These are phyloP conservation scores for Arabis hirsuta DNA, from an alignment of 345 rosid genomes.

Conservation along the genomic window DNA sequence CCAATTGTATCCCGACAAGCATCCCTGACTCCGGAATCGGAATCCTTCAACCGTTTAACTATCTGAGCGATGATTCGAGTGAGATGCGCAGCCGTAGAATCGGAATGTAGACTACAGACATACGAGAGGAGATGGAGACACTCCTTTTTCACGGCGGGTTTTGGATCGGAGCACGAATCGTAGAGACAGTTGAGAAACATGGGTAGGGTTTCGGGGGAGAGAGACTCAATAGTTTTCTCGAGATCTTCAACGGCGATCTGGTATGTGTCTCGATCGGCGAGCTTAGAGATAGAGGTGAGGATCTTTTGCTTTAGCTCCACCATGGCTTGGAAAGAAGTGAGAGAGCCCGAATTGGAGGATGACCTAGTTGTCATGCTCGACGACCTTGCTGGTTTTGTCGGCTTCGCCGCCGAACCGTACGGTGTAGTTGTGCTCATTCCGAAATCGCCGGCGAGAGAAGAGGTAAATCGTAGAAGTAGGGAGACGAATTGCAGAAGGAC, in stretches of 20 bases:
- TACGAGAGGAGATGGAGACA: slow-evolving; percentile 71
- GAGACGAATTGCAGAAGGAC: not conserved
- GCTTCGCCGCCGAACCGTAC: slow-evolving; percentile 50
- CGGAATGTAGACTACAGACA: slow-evolving; percentile 63
- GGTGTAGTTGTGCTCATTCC: slow-evolving; percentile 55
- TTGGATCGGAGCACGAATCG: slow-evolving; percentile 81
- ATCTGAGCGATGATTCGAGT: slow-evolving; percentile 72
- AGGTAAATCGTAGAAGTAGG: slow-evolving; percentile 21
- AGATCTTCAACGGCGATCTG: slow-evolving; percentile 96
- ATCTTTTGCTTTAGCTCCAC: slow-evolving; percentile 90
- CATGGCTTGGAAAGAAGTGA: slow-evolving; percentile 88
- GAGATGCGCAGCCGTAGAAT: slow-evolving; percentile 70
- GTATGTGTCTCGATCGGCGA: slow-evolving; percentile 92
- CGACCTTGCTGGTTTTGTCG: slow-evolving; percentile 48
- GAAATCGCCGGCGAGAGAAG: slow-evolving; percentile 14
- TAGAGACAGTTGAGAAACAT: slow-evolving; percentile 90
- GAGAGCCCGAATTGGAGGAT: slow-evolving; percentile 57
- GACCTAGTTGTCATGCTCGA: slow-evolving; percentile 46
- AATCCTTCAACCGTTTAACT: slow-evolving; percentile 76
- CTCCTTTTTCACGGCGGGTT: slow-evolving; percentile 90
- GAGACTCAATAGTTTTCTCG: slow-evolving; percentile 65
- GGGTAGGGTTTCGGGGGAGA: slow-evolving; percentile 79
- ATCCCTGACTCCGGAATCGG: slow-evolving; percentile 93
- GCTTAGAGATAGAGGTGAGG: slow-evolving; percentile 85
- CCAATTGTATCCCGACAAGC: slow-evolving; percentile 93